Conservation (phyloP, 257 asterid genomes). For the Solanum chilense region DNA sequence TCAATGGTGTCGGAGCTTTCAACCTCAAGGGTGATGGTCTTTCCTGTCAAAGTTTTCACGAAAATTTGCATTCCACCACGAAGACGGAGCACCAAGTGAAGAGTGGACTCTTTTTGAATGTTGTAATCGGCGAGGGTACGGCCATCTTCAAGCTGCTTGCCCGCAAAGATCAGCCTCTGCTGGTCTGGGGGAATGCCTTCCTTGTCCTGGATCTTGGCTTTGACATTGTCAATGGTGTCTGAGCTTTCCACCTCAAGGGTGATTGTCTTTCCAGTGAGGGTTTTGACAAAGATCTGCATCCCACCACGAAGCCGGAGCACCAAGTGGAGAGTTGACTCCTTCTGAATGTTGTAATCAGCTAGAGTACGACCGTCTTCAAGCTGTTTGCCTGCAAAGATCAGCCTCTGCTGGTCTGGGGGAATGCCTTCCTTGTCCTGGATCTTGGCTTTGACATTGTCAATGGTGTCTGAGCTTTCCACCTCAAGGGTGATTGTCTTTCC, state of each 20-base stretch:
- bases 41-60: conserved; percentile 17
- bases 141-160: neutral
- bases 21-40: conserved; percentile 29
- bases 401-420: neutral
- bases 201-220: neutral
- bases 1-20: conserved; percentile 33
- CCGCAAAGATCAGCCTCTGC: neutral
- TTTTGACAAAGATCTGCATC: conserved; percentile 31
- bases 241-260: neutral
- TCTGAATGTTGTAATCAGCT: neutral
- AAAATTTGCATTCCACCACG: neutral
- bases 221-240: neutral
- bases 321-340: too few relatives aligned
- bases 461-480: neutral
- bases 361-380: neutral
- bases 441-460: neutral
- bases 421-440: neutral
- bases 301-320: too few relatives aligned
- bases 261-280: neutral
- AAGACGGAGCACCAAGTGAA: too few relatives aligned
- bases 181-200: neutral
- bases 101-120: neutral
- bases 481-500: neutral
- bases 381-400: neutral
- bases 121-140: neutral